A percentile compares a stretch with the other conserved stretches of the same genome.
Conservation (phyloP, 208 protist genomes). For the Leishmania turanica region DNA sequence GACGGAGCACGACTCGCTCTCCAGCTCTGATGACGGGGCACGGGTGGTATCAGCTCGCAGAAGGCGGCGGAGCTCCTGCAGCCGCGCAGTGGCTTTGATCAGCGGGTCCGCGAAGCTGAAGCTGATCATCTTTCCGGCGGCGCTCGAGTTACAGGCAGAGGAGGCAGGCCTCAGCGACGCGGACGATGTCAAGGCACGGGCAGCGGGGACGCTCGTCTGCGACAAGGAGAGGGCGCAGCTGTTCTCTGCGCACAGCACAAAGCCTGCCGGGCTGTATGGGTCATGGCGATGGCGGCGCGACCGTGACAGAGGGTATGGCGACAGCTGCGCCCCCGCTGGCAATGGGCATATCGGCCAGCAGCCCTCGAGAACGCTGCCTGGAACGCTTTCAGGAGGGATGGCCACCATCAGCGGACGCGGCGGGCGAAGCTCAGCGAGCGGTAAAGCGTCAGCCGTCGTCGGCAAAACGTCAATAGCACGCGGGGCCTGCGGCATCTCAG, state of each 20-base stretch:
- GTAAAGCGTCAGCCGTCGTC: not conserved
- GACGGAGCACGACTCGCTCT: not conserved
- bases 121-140: not conserved
- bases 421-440: not conserved
- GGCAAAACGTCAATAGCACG: slow-evolving; percentile 12
- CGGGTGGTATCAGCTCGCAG: not conserved
- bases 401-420: slow-evolving; percentile 1
- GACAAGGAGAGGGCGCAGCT: slow-evolving; percentile 23
- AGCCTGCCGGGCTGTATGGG: slow-evolving; percentile 28
- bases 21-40: slow-evolving; percentile 5
- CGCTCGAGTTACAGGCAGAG: slow-evolving; percentile 6
- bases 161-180: not conserved
- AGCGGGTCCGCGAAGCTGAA: slow-evolving; percentile 31
- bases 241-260: slow-evolving; percentile 23
- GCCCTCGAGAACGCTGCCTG: slow-evolving; percentile 1
- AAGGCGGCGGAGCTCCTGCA: slow-evolving; percentile 21
- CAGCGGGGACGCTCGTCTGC: not conserved
- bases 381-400: slow-evolving; percentile 1
- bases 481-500: slow-evolving; percentile 13
- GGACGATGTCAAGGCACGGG: slow-evolving; percentile 6
- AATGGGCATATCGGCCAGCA: not conserved
- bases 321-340: not conserved
- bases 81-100: slow-evolving; percentile 24
- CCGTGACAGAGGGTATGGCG: slow-evolving; percentile 1
- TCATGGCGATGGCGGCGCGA: slow-evolving; percentile 27